A percentile compares a stretch with the other conserved stretches of the same genome.
These are phyloP conservation scores for Kwoniella heveanensis DNA, from an alignment of 768 basidiomycete genomes.

Conservation along the genomic window DNA sequence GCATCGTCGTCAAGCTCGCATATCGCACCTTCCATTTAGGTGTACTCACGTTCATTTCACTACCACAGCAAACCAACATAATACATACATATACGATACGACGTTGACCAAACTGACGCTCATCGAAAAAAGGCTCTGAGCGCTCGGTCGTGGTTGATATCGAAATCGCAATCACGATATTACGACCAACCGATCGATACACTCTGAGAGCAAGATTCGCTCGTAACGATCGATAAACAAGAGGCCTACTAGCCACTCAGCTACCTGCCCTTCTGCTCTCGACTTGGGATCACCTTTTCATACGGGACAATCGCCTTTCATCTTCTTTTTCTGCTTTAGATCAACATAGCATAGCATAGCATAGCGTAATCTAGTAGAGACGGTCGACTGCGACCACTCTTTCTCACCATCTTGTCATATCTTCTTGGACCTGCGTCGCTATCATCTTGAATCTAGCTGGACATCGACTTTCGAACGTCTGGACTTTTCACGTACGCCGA, in stretches of 20 bases:
- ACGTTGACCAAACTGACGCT: too few species aligned
- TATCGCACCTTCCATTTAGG: not conserved
- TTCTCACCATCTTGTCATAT: not conserved
- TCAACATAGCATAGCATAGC: too few species aligned
- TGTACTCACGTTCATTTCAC: not conserved
- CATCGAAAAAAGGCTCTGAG: not conserved
- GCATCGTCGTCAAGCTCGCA: not conserved
- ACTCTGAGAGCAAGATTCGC: too few species aligned
- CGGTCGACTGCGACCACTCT: too few species aligned
- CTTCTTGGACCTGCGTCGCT: not conserved
- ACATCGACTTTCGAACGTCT: not conserved
- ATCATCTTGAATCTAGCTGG: not conserved
- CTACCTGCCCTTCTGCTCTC: too few species aligned
- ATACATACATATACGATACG: not conserved
- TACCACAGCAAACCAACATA: not conserved
- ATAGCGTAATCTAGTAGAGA: too few species aligned
- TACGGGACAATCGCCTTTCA: constrained; percentile 5
- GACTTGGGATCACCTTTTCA: too few species aligned
- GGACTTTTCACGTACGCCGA: not conserved
- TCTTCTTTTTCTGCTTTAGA: not conserved
- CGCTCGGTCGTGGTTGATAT: not conserved
- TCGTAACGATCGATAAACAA: not conserved
- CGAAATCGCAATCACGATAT: not conserved
- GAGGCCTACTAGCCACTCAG: not conserved
- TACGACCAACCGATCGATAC: not conserved